These are phyloP conservation scores for Cladosporium sp. DNA, from an alignment of 2,329 filamentous ascomycete genomes.

Conservation along the genomic window DNA sequence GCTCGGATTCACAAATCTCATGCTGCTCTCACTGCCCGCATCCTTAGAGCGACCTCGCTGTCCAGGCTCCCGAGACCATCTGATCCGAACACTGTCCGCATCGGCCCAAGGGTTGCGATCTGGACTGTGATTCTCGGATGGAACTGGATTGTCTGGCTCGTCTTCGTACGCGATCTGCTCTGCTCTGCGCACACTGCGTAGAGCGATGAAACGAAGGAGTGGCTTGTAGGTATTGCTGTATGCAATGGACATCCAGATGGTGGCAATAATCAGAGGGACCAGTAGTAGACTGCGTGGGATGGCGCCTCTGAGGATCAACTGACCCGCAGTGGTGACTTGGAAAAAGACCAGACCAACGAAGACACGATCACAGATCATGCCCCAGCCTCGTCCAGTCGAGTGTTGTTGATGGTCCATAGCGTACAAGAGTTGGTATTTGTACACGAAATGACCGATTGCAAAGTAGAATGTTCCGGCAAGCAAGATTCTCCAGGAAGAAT, in stretches of 20 bases:
- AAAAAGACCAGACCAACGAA: conserved; percentile 83
- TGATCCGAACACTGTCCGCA: conserved; percentile 15
- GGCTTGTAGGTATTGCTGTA: conserved; percentile 80
- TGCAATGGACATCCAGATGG: conserved; percentile 84
- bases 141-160: conserved; percentile 9
- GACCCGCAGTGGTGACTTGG: conserved; percentile 84
- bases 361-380: conserved; percentile 91
- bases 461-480: conserved; percentile 77
- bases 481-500: conserved; percentile 73
- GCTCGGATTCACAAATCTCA: conserved; percentile 73
- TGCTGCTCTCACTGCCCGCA: conserved; percentile 65
- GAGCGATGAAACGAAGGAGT: conserved; percentile 84
- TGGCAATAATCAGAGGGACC: conserved; percentile 70
- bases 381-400: conserved; percentile 89
- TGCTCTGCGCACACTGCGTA: conserved; percentile 73
- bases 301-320: conserved; percentile 70
- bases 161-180: conserved; percentile 45
- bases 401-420: conserved; percentile 97
- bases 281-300: conserved; percentile 70
- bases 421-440: conserved; percentile 96
- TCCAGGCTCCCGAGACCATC: conserved; percentile 13
- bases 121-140: conserved; percentile 7
- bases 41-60: conserved; percentile 57
- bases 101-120: conserved; percentile 39
- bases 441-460: conserved; percentile 76